phyloP scores from a whole-genome alignment of 2,329 filamentous ascomycete species.

The Thelonectria olida region DNA sequence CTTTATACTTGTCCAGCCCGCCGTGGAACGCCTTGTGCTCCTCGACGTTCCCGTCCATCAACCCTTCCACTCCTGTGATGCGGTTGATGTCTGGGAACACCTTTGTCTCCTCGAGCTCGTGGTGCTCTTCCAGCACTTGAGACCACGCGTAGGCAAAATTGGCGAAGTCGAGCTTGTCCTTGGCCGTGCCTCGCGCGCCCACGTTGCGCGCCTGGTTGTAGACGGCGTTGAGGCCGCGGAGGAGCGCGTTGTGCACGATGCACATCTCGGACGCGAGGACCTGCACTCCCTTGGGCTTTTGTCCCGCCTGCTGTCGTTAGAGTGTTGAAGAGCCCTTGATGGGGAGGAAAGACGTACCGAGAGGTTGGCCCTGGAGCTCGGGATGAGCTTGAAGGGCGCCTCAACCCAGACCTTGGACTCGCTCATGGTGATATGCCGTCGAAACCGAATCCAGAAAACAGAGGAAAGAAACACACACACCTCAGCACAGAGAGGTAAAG shows the following conservation, averaged over 20 bases:
- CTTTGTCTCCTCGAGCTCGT: slow-evolving; percentile 48
- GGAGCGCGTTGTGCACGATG: slow-evolving; percentile 47
- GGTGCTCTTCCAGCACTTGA: slow-evolving; percentile 48
- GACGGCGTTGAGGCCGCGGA: slow-evolving; percentile 50
- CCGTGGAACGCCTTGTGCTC: slow-evolving; percentile 52
- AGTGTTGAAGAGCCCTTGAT: neutral
- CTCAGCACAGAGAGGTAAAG: neutral
- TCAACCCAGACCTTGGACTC: slow-evolving; percentile 43
- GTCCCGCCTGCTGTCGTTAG: neutral
- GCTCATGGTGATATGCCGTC: slow-evolving; percentile 17
- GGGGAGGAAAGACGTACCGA: slow-evolving; percentile 16
- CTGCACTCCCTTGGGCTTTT: slow-evolving; percentile 30
- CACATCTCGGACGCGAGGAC: slow-evolving; percentile 44
- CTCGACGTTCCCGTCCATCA: slow-evolving; percentile 53
- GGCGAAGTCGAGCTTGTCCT: slow-evolving; percentile 47
- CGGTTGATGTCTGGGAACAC: slow-evolving; percentile 52
- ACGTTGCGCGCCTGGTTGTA: slow-evolving; percentile 50
- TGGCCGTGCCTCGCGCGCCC: slow-evolving; percentile 32
- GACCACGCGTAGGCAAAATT: slow-evolving; percentile 46
- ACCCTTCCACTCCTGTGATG: slow-evolving; percentile 43
- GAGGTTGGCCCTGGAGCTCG: slow-evolving; percentile 34
- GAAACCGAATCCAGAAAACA: neutral
- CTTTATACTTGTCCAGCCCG: slow-evolving; percentile 44
- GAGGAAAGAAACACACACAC: neutral
- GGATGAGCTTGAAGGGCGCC: slow-evolving; percentile 45